phyloP scores from a whole-genome alignment of 2,329 filamentous ascomycete genomes.

The Chaetomiaceae sp. region DNA sequence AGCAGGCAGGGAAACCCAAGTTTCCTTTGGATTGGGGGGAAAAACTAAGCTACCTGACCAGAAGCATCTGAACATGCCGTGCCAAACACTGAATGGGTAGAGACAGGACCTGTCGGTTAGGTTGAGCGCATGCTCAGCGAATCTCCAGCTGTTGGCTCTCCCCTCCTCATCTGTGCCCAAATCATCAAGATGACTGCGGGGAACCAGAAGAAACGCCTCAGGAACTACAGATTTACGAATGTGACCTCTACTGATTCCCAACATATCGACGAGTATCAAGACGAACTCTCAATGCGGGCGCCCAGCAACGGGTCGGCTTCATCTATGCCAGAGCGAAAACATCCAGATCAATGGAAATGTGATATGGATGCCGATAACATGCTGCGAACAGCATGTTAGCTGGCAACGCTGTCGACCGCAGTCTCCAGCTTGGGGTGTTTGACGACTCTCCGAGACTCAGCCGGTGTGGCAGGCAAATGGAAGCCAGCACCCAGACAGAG shows the following conservation, averaged over 20 bases:
- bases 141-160: too few relatives aligned
- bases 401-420: slow-evolving; percentile 21
- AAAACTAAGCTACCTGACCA: too few relatives aligned
- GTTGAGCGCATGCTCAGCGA: too few relatives aligned
- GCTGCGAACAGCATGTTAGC: slow-evolving; percentile 22
- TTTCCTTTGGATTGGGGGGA: too few relatives aligned
- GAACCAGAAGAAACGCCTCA: neutral
- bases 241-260: slow-evolving; percentile 58
- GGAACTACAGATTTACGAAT: slow-evolving; percentile 29
- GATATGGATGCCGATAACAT: slow-evolving; percentile 47
- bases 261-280: slow-evolving; percentile 48
- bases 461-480: neutral
- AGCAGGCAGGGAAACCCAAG: too few relatives aligned
- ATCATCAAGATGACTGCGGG: too few relatives aligned
- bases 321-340: slow-evolving; percentile 56
- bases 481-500: too few relatives aligned
- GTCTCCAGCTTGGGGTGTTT: slow-evolving; percentile 7
- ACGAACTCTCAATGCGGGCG: slow-evolving; percentile 53
- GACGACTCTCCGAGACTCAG: too few relatives aligned
- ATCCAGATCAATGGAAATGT: slow-evolving; percentile 43
- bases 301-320: slow-evolving; percentile 51
- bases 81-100: too few relatives aligned
- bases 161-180: too few relatives aligned
- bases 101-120: too few relatives aligned
- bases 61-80: too few relatives aligned